phyloP scores from a whole-genome alignment of 352 stramenopile species.

The Phytophthora constricta region DNA sequence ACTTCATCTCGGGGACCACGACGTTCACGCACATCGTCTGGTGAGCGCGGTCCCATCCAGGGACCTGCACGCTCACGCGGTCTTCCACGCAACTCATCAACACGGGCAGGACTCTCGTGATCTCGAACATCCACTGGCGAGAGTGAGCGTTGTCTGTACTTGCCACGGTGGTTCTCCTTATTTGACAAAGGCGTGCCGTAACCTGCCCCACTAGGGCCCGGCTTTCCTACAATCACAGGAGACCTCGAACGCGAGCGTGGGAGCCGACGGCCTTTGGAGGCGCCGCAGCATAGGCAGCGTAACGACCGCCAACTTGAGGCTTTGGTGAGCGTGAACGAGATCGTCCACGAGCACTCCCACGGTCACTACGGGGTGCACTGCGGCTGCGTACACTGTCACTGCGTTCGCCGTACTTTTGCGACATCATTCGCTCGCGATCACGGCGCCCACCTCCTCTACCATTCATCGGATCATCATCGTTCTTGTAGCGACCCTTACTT shows the following conservation, averaged over 20 bases:
- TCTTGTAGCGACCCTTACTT: conserved; percentile 32
- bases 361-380: conserved; percentile 35
- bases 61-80: conserved; percentile 35
- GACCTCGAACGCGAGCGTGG: conserved; percentile 43
- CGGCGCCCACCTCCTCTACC: conserved; percentile 16
- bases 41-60: conserved; percentile 27
- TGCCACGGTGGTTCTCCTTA: conserved; percentile 39
- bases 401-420: conserved; percentile 34
- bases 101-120: conserved; percentile 17
- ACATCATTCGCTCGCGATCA: conserved; percentile 29
- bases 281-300: conserved; percentile 10
- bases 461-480: conserved; percentile 31
- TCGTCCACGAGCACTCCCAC: conserved; percentile 25
- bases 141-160: conserved; percentile 24
- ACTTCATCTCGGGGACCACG: conserved; percentile 25
- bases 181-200: conserved; percentile 23
- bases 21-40: conserved; percentile 23
- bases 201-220: conserved; percentile 21
- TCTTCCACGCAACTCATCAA: conserved; percentile 41
- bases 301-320: conserved; percentile 15
- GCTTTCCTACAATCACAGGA: conserved; percentile 28
- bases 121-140: conserved; percentile 30
- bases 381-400: conserved; percentile 25
- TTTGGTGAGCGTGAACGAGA: conserved; percentile 45
- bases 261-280: conserved; percentile 22